These are phyloP conservation scores for Colletotrichum sp. DNA, from an alignment of 2,329 filamentous ascomycete genomes.

Conservation along the genomic window DNA sequence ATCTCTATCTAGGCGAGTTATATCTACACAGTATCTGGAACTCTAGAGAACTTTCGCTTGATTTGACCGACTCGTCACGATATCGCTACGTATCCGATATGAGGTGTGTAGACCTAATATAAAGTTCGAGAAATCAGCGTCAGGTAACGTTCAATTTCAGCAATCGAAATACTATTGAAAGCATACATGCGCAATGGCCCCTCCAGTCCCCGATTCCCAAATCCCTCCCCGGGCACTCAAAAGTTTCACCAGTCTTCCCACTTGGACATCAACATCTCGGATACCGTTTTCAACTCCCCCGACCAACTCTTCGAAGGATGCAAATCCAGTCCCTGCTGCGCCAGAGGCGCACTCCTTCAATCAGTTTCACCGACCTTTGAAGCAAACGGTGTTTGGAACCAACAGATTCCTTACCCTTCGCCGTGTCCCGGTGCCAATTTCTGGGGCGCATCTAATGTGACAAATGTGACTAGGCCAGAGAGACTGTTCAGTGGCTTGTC, in stretches of 20 bases:
- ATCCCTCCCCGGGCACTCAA: not conserved
- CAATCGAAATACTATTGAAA: not conserved
- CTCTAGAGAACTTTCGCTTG: not conserved
- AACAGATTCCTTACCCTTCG: not conserved
- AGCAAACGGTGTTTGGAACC: not conserved
- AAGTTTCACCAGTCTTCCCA: not conserved
- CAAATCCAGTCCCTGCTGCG: not conserved
- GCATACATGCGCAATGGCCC: not conserved
- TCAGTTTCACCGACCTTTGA: not conserved
- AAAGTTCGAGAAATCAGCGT: not conserved
- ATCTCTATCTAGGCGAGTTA: not conserved
- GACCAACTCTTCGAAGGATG: not conserved
- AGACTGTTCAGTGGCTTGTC: not conserved
- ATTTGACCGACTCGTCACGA: not conserved
- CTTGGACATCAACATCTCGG: not conserved
- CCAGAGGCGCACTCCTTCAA: not conserved
- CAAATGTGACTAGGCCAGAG: not conserved
- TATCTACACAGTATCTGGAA: not conserved
- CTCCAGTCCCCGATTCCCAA: not conserved
- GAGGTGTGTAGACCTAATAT: not conserved
- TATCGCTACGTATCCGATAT: not conserved
- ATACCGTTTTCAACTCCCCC: not conserved
- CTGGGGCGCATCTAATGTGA: not conserved
- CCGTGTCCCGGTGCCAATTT: accelerated
- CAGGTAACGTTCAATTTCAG: not conserved